Evolutionary conservation across 2,329 filamentous ascomycete genomes (phyloP).

Genomic region (Claviceps arundinis): DNA sequence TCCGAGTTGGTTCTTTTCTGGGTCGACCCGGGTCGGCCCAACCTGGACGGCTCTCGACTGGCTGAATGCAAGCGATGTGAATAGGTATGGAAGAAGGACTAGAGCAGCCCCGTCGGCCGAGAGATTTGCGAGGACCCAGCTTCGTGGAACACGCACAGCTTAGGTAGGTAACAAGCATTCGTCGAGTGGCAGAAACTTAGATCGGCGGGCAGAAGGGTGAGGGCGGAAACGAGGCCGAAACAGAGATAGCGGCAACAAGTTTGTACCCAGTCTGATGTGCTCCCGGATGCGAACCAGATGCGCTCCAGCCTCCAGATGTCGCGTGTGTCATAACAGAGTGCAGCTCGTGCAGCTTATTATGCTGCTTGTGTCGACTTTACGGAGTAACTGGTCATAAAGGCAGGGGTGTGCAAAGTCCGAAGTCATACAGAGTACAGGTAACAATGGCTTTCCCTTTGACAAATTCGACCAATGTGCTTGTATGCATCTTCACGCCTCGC

Average conservation of each 20-base stretch:
- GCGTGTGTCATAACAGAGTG: background rate
- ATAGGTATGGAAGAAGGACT: background rate
- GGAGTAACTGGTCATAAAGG: too few species aligned
- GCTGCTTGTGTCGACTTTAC: too few species aligned
- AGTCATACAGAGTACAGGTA: too few species aligned
- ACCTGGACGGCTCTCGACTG: background rate
- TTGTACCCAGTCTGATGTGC: too few species aligned
- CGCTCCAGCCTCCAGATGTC: too few species aligned
- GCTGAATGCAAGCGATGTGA: background rate
- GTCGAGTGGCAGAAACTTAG: background rate
- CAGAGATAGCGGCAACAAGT: background rate
- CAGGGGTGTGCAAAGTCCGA: too few species aligned
- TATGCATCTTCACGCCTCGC: background rate
- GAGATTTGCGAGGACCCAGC: conserved; percentile 1
- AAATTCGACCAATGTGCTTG: too few species aligned
- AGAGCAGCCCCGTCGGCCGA: conserved; percentile 1
- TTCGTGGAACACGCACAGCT: background rate
- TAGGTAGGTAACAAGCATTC: background rate
- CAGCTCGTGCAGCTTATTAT: background rate
- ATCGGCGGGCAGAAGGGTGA: background rate
- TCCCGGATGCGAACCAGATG: too few species aligned
- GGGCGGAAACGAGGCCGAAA: background rate
- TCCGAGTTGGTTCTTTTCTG: background rate
- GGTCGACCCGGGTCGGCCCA: background rate
- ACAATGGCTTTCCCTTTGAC: too few species aligned